Conservation (phyloP, 1,284 basidiomycete genomes). For the Microbotryomycetes sp. region DNA sequence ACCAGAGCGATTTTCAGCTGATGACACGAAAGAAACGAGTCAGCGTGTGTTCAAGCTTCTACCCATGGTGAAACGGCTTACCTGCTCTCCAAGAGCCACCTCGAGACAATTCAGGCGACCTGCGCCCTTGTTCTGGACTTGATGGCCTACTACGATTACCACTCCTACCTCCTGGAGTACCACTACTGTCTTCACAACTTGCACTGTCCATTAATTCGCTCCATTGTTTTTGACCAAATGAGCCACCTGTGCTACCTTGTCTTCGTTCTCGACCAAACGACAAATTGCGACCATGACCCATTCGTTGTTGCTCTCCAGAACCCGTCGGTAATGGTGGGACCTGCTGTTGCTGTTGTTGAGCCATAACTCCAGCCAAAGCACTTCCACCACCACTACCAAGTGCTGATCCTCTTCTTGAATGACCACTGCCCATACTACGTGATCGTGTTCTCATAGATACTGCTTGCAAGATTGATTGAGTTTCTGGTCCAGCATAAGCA, state of each 20-base stretch:
- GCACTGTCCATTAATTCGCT: conserved; percentile 23
- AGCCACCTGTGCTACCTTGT: conserved; percentile 4
- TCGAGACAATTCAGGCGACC: too few relatives aligned
- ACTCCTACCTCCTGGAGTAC: conserved; percentile 14
- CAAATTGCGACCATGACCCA: neutral
- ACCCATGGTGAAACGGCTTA: too few relatives aligned
- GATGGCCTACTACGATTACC: neutral
- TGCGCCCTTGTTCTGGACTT: conserved; percentile 9
- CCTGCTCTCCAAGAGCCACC: neutral
- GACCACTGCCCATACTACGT: conserved; percentile 25
- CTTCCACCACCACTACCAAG: conserved; percentile 9
- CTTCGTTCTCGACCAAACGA: neutral
- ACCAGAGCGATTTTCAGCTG: conserved; percentile 9
- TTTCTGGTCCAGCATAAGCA: conserved; percentile 92
- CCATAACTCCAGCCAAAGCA: conserved; percentile 1
- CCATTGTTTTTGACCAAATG: conserved; percentile 24
- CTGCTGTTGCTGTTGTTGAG: neutral
- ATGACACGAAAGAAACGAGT: too few relatives aligned
- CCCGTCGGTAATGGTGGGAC: neutral
- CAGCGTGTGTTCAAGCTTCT: too few relatives aligned
- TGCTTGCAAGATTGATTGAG: conserved; percentile 77
- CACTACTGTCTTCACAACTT: neutral
- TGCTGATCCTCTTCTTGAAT: conserved; percentile 6
- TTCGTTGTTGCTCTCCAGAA: neutral
- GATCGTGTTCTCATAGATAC: conserved; percentile 55